A percentile compares a stretch with the other conserved stretches of the same genome.
Conservation (phyloP, 2,329 filamentous ascomycete genomes). For the Cyclaneusma minus region DNA sequence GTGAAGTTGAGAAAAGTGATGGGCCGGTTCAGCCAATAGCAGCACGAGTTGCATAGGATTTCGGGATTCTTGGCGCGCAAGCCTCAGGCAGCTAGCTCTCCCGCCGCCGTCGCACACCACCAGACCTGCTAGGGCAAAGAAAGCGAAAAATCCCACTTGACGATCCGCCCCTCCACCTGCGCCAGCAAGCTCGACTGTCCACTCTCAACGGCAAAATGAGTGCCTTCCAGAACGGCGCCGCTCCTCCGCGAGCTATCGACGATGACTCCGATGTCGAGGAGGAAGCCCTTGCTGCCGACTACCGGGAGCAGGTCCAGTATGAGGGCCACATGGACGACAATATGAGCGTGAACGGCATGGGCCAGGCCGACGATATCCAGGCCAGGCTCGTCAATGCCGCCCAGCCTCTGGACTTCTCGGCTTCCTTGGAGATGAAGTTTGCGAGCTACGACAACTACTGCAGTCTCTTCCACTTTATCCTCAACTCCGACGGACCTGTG, state of each 20-base stretch:
- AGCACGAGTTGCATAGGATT: no score
- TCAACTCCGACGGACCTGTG: slow-evolving; percentile 98
- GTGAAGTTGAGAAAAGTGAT: no score
- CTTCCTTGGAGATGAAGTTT: slow-evolving; percentile 92
- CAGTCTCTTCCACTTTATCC: slow-evolving; percentile 96
- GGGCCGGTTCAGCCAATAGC: no score
- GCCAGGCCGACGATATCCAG: slow-evolving; percentile 80
- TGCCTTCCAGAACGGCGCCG: slow-evolving; percentile 43
- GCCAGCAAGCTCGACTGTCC: slow-evolving; percentile 3
- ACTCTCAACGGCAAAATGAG: slow-evolving; percentile 29
- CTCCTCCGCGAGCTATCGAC: slow-evolving; percentile 43
- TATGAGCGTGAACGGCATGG: slow-evolving; percentile 56
- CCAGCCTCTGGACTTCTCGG: slow-evolving; percentile 90
- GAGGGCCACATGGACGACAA: slow-evolving; percentile 74
- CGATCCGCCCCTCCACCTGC: slow-evolving; percentile 10
- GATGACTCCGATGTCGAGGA: slow-evolving; percentile 93
- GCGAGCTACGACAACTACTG: slow-evolving; percentile 99
- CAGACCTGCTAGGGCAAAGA: no score
- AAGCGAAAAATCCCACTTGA: no score
- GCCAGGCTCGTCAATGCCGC: slow-evolving; percentile 81
- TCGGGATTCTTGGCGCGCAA: no score
- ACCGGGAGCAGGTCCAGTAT: slow-evolving; percentile 90
- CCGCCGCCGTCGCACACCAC: no score
- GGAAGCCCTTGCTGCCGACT: slow-evolving; percentile 89
- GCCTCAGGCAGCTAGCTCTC: no score